Evolutionary conservation across 495 filamentous ascomycete species (phyloP), one percentile per base, ranked within the genome.

Genomic region (Penicillium ochrochloron): DNA sequence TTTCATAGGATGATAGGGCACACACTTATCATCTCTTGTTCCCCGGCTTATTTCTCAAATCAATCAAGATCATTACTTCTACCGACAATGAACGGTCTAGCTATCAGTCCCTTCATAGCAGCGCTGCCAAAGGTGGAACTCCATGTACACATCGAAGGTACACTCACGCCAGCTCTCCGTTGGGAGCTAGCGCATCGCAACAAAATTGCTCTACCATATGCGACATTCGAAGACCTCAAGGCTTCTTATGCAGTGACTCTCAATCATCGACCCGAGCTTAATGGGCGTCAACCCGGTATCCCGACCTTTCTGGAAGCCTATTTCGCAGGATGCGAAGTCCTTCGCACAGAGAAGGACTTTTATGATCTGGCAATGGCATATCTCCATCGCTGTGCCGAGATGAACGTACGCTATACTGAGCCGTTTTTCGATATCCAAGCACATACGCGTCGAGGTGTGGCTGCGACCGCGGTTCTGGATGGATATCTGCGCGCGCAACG

Each of bases 61-160:
- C n/a, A 14, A n/a, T 31, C 7, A 7, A 44, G 23, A 25, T 15
- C 11, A 51, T 19, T 7, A 19, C n/a, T 31, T 33, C 15, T 5
- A 63, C 14, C 51, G 73, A 63, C 14, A 44, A 77, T 78, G 76
- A 72, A 74, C 63, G 69, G 70, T 51, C 70, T 77, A 17, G 21
- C 58, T 34, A 74, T 76, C 59, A 62, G 64, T 15, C 65, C 71
- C 2, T 76, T 77, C 59, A 74, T 80, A 46, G 65, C 66, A 2
- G 39, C 57, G 5, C 68, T 82, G 9, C 78, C 79, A 17, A 82
- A 82, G 44, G 76, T 78, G 23, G 78, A 82, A 50, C 77, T 80
- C 29, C 78, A 82, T 57, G 59, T 80, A 31, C 79, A 82, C 62
- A 79, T 81, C 54, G 79, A 82, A 71, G 79, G 79, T 46, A 78